phyloP scores from a whole-genome alignment of 805 yeast species.

The Ogataea pilisensis region DNA sequence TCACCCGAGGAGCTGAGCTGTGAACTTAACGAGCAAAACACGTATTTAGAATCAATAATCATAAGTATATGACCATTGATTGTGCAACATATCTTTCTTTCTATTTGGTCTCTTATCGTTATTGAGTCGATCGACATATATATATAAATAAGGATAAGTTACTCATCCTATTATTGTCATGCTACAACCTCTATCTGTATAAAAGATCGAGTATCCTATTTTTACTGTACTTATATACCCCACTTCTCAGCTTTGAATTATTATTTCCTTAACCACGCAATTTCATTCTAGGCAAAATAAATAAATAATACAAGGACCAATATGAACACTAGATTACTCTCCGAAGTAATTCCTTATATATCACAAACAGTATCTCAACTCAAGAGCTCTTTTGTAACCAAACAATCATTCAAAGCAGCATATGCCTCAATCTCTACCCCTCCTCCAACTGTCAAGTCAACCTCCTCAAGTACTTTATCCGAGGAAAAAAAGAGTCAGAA shows the following conservation, averaged over 20 bases:
- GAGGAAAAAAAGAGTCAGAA: background rate
- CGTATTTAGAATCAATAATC: too few relatives aligned
- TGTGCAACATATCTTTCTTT: too few relatives aligned
- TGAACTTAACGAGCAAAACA: too few relatives aligned
- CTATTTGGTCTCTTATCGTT: too few relatives aligned
- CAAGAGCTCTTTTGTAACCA: background rate
- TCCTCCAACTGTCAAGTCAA: background rate
- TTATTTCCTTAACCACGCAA: background rate
- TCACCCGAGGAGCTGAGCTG: too few relatives aligned
- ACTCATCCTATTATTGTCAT: background rate
- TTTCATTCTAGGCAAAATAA: background rate
- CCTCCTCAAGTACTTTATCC: background rate
- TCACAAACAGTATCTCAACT: background rate
- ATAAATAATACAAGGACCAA: background rate
- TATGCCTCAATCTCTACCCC: background rate
- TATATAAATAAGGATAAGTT: too few relatives aligned
- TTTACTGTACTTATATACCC: too few relatives aligned
- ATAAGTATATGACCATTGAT: too few relatives aligned
- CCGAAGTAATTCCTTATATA: background rate
- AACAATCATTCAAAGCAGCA: background rate
- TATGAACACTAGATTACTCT: background rate
- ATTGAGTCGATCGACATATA: too few relatives aligned
- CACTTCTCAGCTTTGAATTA: too few relatives aligned
- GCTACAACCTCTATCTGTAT: background rate
- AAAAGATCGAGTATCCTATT: background rate